Base-by-base conservation (phyloP, 2,329 filamentous ascomycete species). In the Xylaria sp. region DNA sequence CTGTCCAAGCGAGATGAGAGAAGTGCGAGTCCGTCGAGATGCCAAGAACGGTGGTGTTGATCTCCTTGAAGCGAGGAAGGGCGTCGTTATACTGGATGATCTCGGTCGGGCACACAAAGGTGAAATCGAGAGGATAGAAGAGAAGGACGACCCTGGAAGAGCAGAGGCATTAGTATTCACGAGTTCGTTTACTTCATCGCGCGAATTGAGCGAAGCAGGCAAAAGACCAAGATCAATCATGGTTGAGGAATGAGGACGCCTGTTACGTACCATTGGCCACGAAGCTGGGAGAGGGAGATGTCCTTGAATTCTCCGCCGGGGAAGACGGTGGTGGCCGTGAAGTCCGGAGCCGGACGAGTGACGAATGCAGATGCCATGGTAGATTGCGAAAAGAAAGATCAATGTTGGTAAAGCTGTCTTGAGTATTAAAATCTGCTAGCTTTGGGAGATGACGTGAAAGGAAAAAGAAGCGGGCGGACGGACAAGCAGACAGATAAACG, bases 121-220 rank as follows among this genome's bases (percentile, higher is more conserved):
- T 90, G 85, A 89, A 91, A 75, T 90, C 89, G 81, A 90, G 88
- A 66, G 89, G 89, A 79, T 90, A 88, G 83, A 91, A 91, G 72
- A 88, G 86, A 41, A 91, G 87, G 74, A 90, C 83, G 68, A 90
- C 85, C 89, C 89, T 84, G 32, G 34, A 37, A 56, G 7, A 25
- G n/a, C 32, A 39, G 25, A 8, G 39, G 23, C 28, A 50, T 61
- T 50, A 70, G 58, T 18, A 41, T 66, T 48, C 15, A 46, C 23
- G 9, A 8, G n/a, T 3, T 23, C 32, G 18, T 46, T 23, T 1
- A 15, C 13, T 34, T 50, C 44, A 28, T 8, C 18, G 6, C 6
- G 20, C 20, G 18, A 10, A 4, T 7, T 5, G 50, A 46, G 12
- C 54, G 60, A 34, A 59, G 65, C 52, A 34, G 55, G 41, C 23